Conservation (phyloP, 371 early-diverging fungal species). For the Mycotypha africana region DNA sequence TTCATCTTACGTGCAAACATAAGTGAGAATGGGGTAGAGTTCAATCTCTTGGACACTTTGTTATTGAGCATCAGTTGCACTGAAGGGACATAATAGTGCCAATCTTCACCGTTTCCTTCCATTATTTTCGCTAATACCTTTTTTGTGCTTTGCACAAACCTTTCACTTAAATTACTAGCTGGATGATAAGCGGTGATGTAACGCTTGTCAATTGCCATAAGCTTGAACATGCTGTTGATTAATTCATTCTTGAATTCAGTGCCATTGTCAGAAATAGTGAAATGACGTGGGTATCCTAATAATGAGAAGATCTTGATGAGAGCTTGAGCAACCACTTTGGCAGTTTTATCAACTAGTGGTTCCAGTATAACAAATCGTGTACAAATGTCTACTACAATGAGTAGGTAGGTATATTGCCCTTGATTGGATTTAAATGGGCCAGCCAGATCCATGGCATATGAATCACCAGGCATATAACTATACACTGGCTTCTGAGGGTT, state of each 20-base stretch:
- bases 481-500: slow-evolving; percentile 4
- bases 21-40: slow-evolving; percentile 1
- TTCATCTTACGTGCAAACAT: slow-evolving; percentile 4
- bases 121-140: slow-evolving; percentile 1
- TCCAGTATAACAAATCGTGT: neutral
- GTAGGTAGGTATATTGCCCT: neutral
- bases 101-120: slow-evolving; percentile 1
- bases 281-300: neutral
- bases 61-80: slow-evolving; percentile 11
- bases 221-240: neutral
- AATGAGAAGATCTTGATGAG: slow-evolving; percentile 1
- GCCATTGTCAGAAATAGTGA: slow-evolving; percentile 1
- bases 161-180: neutral
- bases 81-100: slow-evolving; percentile 6
- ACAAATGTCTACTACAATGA: neutral
- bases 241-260: neutral
- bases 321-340: neutral
- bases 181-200: neutral
- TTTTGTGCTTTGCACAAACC: neutral
- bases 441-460: slow-evolving; percentile 13
- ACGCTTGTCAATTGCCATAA: neutral
- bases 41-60: slow-evolving; percentile 1
- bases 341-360: slow-evolving; percentile 1
- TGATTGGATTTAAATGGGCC: slow-evolving; percentile 4
- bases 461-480: slow-evolving; percentile 6